Evolutionary conservation across 371 early-diverging fungal genomes (phyloP), one percentile per base, ranked within the genome.

Genomic region (Mucor irregularis): DNA sequence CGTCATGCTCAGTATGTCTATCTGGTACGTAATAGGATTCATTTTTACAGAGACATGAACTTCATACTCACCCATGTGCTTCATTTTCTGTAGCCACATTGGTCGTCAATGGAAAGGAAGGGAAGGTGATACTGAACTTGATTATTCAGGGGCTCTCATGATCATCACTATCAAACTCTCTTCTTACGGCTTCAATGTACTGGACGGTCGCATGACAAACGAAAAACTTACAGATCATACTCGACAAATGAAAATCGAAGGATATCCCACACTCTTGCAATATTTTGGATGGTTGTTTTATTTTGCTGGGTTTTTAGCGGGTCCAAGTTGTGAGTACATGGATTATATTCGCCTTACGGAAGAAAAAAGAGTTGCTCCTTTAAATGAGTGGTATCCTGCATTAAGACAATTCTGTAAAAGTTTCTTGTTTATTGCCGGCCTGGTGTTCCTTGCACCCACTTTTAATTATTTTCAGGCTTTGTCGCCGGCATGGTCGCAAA

Each of bases 121-220:
- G 25, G 63, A 64, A 45, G 74, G 80, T 24, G 74, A 74, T 55
- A 82, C 74, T 24, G 61, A 68, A 25, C 78, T 92, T 49, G 96
- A 97, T 74, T 81, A 88, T 53, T 91, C 96, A 5, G 93, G 93
- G 10, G 87, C 92, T 1, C 84, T 92, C 69, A 97, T 97, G 97
- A 81, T 97, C 25, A 70, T 91, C 42, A 89, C 90, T 7, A 92
- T 95, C 62, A 95, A 95, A 68, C 61, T 93, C 42, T 87, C 93
- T 9, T 85, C 90, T 6, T 92, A 91, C 73, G 96, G 93, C 0
- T 96, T 89, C 74, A 87, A 85, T 51, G 86, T 93, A 30, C 9
- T 48, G 22, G 61, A 65, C 17, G 55, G 57, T 7, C 30, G 38
- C 49, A 52, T 45, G 60, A 62, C 42, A 38, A 56, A 52, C 22